Percentiles rank a stretch among this genome's conserved stretches.
Evolutionary conservation across 75 land plant genomes (phyloP).

Genomic region (Sequoia sempervirens): DNA sequence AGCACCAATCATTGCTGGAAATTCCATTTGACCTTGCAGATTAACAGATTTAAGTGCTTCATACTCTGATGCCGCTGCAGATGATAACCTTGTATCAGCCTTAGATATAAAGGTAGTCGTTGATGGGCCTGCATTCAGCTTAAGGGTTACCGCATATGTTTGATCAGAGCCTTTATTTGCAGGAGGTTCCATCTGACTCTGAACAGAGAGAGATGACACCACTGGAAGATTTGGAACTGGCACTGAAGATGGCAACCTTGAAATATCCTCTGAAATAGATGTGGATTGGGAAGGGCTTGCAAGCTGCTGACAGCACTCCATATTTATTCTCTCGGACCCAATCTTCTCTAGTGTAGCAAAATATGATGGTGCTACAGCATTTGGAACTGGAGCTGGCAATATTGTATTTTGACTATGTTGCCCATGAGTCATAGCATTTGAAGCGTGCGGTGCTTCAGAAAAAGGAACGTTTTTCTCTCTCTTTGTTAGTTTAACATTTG

Average conservation of each 20-base stretch:
- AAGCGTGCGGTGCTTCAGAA: slow-evolving; percentile 1
- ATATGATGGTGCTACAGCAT: background rate
- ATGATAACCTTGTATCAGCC: background rate
- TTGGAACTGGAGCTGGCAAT: slow-evolving; percentile 2
- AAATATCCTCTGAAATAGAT: background rate
- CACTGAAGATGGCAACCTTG: background rate
- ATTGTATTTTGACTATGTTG: background rate
- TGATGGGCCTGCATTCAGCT: background rate
- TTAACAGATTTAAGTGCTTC: background rate
- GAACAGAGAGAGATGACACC: background rate
- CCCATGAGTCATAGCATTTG: background rate
- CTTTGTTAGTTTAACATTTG: slow-evolving; percentile 18
- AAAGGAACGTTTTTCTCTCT: background rate
- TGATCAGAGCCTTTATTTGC: background rate
- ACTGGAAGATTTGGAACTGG: background rate
- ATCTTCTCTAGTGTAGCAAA: background rate
- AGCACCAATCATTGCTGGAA: background rate
- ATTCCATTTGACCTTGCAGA: background rate
- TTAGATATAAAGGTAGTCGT: background rate
- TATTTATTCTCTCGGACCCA: background rate
- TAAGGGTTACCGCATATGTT: background rate
- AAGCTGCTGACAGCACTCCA: background rate
- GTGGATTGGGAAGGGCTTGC: background rate
- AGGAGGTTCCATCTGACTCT: slow-evolving; percentile 3
- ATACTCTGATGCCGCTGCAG: background rate